A percentile compares a stretch with the other conserved stretches of the same genome.
phyloP scores from a whole-genome alignment of 2,329 filamentous ascomycete genomes.

The Exutisphaerella laricina region DNA sequence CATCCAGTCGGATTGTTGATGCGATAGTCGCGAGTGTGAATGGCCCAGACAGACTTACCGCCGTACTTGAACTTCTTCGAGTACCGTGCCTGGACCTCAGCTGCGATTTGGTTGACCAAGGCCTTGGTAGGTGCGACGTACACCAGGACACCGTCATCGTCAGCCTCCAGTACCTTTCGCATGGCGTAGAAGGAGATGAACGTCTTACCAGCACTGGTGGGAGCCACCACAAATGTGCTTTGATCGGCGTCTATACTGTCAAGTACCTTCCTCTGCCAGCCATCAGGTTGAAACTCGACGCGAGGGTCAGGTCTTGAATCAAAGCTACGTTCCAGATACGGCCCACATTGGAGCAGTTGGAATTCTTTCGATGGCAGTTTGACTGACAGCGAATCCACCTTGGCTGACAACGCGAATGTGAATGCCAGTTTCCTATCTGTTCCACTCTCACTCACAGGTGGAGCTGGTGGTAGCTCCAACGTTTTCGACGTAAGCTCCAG shows the following conservation, averaged over 20 bases:
- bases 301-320: constrained; percentile 62
- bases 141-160: constrained; percentile 65
- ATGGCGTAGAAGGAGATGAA: constrained; percentile 84
- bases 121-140: constrained; percentile 80
- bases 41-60: constrained; percentile 68
- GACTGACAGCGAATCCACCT: constrained; percentile 26
- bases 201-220: constrained; percentile 74
- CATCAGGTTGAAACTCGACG: constrained; percentile 67
- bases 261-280: constrained; percentile 69
- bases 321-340: constrained; percentile 69
- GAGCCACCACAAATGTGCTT: constrained; percentile 69
- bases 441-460: constrained; percentile 16
- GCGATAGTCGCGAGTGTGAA: constrained; percentile 68
- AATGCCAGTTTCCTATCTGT: constrained; percentile 39
- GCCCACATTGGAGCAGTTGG: constrained; percentile 63
- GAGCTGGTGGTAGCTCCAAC: constrained; percentile 36
- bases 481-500: constrained; percentile 36
- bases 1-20: constrained; percentile 69
- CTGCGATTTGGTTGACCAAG: constrained; percentile 76
- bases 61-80: constrained; percentile 57
- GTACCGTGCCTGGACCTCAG: constrained; percentile 70
- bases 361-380: constrained; percentile 51
- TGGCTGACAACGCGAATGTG: constrained; percentile 35
- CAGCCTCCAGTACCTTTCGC: constrained; percentile 64
- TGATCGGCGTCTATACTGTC: constrained; percentile 65